A percentile compares a stretch with the other conserved stretches of the same genome.
These are phyloP conservation scores for Boehmeria nivea DNA, from an alignment of 306 rosid species.

Conservation along the genomic window DNA sequence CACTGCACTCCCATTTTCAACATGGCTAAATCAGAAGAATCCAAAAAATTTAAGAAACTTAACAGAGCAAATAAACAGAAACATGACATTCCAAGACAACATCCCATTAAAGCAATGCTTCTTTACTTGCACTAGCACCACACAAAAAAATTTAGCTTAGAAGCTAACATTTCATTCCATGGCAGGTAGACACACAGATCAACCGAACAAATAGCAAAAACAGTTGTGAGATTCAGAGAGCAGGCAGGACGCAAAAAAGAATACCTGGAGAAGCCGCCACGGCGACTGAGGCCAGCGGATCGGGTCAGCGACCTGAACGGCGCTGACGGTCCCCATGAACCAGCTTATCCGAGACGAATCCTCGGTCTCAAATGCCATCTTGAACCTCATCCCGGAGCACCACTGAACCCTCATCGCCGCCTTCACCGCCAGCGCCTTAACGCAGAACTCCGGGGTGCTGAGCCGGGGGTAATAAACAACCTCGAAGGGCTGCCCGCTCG, in stretches of 20 bases:
- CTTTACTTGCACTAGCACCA: too few species aligned
- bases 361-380: conserved; percentile 99
- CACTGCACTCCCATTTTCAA: too few species aligned
- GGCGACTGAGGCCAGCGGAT: conserved; percentile 92
- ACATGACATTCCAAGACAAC: too few species aligned
- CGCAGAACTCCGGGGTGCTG: conserved; percentile 84
- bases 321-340: conserved; percentile 93
- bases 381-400: conserved; percentile 92
- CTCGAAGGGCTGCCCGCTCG: conserved; percentile 64
- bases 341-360: conserved; percentile 94
- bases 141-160: too few species aligned
- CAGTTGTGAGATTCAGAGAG: background rate
- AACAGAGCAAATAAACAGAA: too few species aligned
- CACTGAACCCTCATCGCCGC: conserved; percentile 81
- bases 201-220: background rate
- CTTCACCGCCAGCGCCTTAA: conserved; percentile 60
- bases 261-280: conserved; percentile 99
- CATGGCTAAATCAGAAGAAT: too few species aligned
- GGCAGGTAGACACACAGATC: background rate
- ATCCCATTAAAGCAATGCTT: too few species aligned
- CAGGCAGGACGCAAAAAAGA: conserved; percentile 10
- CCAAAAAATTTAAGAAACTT: too few species aligned
- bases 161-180: too few species aligned
- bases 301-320: conserved; percentile 79
- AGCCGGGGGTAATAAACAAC: conserved; percentile 76